phyloP scores from a whole-genome alignment of 768 basidiomycete genomes.

The Trametes sanguinea region DNA sequence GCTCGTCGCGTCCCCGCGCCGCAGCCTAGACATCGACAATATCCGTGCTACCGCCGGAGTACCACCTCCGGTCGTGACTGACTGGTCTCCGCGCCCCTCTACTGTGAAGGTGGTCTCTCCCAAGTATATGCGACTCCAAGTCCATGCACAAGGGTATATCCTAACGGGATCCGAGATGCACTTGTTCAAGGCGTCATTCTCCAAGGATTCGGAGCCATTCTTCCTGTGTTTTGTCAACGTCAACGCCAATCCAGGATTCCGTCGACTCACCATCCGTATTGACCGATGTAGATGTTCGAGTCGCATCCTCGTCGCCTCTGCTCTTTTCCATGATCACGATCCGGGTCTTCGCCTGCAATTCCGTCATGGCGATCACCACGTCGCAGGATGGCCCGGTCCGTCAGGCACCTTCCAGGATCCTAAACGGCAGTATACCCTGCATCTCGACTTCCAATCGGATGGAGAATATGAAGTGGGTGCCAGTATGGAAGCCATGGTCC shows the following conservation, averaged over 20 bases:
- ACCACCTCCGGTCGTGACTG: too few relatives aligned
- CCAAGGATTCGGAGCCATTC: too few relatives aligned
- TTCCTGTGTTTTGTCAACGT: background rate
- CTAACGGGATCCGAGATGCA: background rate
- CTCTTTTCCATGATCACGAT: background rate
- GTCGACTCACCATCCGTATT: background rate
- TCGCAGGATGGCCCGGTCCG: background rate
- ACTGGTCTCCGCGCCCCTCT: too few relatives aligned
- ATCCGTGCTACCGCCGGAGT: too few relatives aligned
- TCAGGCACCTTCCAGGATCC: background rate
- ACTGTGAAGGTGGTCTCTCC: background rate
- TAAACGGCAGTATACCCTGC: background rate
- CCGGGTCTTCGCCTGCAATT: background rate
- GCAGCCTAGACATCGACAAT: too few relatives aligned
- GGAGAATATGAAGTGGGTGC: background rate
- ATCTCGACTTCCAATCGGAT: background rate
- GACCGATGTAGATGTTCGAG: background rate
- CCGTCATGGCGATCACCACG: background rate
- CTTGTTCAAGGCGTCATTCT: background rate
- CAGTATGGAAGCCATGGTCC: too few relatives aligned
- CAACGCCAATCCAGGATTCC: background rate
- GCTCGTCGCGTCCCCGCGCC: too few relatives aligned
- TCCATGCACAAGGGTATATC: background rate
- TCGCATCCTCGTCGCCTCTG: background rate
- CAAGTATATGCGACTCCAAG: background rate